Percentiles rank a stretch among this genome's conserved stretches.
phyloP scores from a whole-genome alignment of 371 early-diverging fungal genomes.

The Blakeslea trispora region DNA sequence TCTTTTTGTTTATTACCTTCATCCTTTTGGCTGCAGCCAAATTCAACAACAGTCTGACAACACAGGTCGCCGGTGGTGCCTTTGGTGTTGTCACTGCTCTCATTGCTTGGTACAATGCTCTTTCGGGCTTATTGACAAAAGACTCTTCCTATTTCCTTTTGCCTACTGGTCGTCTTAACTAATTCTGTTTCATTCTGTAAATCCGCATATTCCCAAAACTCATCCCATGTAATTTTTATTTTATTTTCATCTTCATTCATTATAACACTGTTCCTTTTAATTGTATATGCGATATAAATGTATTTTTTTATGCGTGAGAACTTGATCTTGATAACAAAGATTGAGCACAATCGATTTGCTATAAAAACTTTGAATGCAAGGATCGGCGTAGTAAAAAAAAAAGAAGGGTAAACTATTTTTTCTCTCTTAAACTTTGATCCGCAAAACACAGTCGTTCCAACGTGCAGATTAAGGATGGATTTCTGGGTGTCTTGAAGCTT shows the following conservation, averaged over 20 bases:
- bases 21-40: slow-evolving; percentile 58
- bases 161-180: slow-evolving; percentile 54
- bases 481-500: no score
- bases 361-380: no score
- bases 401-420: no score
- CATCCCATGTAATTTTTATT: not conserved
- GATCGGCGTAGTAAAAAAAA: no score
- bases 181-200: slow-evolving; percentile 11
- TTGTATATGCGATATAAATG: no score
- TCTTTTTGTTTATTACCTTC: slow-evolving; percentile 65
- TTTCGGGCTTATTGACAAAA: slow-evolving; percentile 61
- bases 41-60: slow-evolving; percentile 34
- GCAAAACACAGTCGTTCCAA: no score
- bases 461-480: no score
- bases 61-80: slow-evolving; percentile 62
- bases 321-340: not conserved
- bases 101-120: slow-evolving; percentile 75
- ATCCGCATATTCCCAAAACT: not conserved
- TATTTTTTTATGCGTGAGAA: not conserved
- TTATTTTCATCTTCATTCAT: not conserved
- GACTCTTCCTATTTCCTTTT: slow-evolving; percentile 59
- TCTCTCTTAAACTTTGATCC: no score
- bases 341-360: no score
- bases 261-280: no score
- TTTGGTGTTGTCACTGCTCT: slow-evolving; percentile 69